Base-by-base conservation (phyloP, 805 yeast species). In the Lachancea fermentati region DNA sequence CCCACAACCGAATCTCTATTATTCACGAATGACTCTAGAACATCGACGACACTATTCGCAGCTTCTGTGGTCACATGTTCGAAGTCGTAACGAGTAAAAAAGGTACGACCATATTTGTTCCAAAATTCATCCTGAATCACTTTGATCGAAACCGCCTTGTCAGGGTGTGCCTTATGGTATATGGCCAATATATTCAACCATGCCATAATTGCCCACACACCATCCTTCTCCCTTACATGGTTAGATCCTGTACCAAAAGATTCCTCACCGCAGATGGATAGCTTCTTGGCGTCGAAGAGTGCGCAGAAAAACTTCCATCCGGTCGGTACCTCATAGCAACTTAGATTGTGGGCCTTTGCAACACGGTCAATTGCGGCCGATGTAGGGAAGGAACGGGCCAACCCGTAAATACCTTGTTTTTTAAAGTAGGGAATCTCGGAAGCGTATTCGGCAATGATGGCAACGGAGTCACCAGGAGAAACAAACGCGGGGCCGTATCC, bases 301-400 rank as follows among this genome's bases (percentile, higher is more conserved):
- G 95, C 91, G 67, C 97, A 89, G 76, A 91, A 91, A 62, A 91
- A 91, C 67, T 91, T 91, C 98, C 98, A 91, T 26, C 97, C 98
- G 14, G 98, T 91, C 41, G 98, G 98, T 4, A 93, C 97, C 66
- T 93, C 98, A 65, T 91, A 91, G 46, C 81, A 70, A 37, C 80
- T 67, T 49, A 91, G 67, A 24, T 82, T 82, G 64, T 86, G 79
- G 44, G 71, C 71, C 60, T 77, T 76, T 22, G 96, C 97, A 17
- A 93, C 98, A 43, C 83, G 72, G 56, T 91, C 98, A 54, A 91
- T 74, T 25, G 98, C 97, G 33, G 85, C 88, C 9, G 94, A 81
- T 9, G 98, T 91, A 44, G 98, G 98, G 96, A 91, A 91, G 8
- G 96, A 85, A 60, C 98, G 77, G 9, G 98, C 98, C 38, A 93